These are phyloP conservation scores for Diaporthe eres DNA, from an alignment of 2,329 filamentous ascomycete species.

Conservation along the genomic window DNA sequence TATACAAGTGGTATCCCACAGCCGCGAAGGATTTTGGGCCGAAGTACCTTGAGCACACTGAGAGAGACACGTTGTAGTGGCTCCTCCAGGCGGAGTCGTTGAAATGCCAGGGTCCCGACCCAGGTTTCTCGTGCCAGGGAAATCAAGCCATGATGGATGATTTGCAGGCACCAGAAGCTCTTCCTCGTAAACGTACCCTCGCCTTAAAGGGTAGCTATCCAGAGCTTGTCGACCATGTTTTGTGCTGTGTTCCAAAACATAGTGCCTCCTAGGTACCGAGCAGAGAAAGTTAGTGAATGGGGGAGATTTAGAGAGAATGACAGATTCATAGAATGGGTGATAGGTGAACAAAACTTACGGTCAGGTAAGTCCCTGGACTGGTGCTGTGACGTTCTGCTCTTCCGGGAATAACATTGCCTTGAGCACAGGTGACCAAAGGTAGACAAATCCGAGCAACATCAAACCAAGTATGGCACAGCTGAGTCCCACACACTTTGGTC, in stretches of 20 bases:
- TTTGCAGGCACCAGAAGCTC: neutral
- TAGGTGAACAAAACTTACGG: no score
- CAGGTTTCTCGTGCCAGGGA: no score
- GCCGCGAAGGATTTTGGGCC: neutral
- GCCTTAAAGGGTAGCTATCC: neutral
- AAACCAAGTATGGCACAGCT: neutral
- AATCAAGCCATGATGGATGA: neutral
- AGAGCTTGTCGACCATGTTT: neutral
- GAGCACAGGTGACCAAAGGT: neutral
- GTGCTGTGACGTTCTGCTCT: neutral
- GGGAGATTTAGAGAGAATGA: no score
- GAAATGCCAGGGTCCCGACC: no score
- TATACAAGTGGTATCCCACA: no score
- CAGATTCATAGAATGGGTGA: neutral
- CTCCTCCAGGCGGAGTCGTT: neutral
- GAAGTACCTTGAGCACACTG: neutral
- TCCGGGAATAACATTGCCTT: neutral
- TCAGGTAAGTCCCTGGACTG: neutral
- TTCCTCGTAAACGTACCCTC: neutral
- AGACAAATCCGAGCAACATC: neutral
- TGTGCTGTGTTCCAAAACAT: no score
- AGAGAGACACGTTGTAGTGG: neutral
- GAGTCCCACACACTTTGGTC: neutral
- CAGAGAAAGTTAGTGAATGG: no score
- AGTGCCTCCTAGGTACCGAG: neutral